These are phyloP conservation scores for Trifolium repens DNA, from an alignment of 306 rosid genomes.

Conservation along the genomic window DNA sequence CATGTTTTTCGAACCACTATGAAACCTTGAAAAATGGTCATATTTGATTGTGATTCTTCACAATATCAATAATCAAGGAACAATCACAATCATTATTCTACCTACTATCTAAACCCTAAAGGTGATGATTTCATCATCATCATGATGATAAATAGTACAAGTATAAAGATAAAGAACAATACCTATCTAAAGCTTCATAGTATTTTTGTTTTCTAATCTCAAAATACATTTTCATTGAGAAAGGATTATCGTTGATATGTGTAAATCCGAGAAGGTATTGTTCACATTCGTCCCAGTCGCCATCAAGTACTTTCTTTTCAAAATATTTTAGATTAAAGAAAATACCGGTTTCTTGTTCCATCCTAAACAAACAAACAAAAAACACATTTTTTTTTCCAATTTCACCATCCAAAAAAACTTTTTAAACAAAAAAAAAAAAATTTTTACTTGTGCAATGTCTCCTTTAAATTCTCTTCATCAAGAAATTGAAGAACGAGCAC, in stretches of 20 bases:
- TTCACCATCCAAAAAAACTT: too few relatives aligned
- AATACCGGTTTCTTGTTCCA: conserved; percentile 74
- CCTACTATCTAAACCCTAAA: neutral
- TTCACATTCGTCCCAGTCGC: conserved; percentile 85
- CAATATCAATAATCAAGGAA: neutral
- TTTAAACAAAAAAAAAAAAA: neutral
- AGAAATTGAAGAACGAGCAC: conserved; percentile 81
- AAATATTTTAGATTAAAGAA: conserved; percentile 79
- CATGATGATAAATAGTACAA: neutral
- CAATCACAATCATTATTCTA: neutral
- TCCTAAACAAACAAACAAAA: conserved; percentile 44
- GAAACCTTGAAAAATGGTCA: too few relatives aligned
- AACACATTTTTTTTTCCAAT: neutral
- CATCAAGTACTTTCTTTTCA: conserved; percentile 65
- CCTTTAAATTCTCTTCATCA: conserved; percentile 69
- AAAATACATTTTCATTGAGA: conserved; percentile 70
- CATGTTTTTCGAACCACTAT: too few relatives aligned
- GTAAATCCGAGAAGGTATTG: conserved; percentile 73
- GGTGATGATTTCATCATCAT: neutral
- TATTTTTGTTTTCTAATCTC: conserved; percentile 88
- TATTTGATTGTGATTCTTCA: neutral
- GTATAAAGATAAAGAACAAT: neutral
- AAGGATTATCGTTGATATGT: conserved; percentile 69
- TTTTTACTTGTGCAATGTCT: conserved; percentile 68
- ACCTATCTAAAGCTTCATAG: conserved; percentile 85